These are phyloP conservation scores for Leersia perrieri DNA, from an alignment of 176 grass and related monocot species.

Conservation along the genomic window DNA sequence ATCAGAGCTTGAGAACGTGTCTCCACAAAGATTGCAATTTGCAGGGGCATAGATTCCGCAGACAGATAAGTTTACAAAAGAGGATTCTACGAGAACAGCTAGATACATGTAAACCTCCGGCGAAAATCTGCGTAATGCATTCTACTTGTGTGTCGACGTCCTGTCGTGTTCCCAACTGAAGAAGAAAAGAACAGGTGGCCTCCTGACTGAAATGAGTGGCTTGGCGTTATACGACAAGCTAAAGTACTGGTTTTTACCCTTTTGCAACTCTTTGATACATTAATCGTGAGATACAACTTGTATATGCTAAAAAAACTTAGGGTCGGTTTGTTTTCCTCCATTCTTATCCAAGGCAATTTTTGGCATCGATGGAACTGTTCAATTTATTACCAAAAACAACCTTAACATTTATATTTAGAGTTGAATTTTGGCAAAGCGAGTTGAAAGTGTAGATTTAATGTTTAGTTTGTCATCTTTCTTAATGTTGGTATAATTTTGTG, in stretches of 20 bases:
- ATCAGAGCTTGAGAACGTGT: not conserved
- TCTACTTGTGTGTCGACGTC: not conserved
- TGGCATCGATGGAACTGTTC: no score
- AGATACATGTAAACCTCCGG: not conserved
- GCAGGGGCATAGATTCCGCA: slow-evolving; percentile 14
- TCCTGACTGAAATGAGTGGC: not conserved
- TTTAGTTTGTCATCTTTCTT: no score
- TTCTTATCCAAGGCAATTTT: no score
- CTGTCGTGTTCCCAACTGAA: not conserved
- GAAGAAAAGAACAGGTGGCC: not conserved
- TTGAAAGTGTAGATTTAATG: no score
- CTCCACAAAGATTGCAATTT: slow-evolving; percentile 27
- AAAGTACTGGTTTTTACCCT: not conserved
- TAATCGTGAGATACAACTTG: not conserved
- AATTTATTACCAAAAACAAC: no score
- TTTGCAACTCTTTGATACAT: not conserved
- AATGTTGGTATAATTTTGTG: no score
- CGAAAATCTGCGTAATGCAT: not conserved
- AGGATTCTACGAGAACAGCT: not conserved
- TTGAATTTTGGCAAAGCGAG: no score
- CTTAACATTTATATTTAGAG: no score
- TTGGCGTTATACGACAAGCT: not conserved
- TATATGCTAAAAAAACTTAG: not conserved
- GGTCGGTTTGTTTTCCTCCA: no score
- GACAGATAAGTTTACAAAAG: not conserved